Base-by-base conservation (phyloP, 805 yeast species). In the Myxozyma udenii region DNA sequence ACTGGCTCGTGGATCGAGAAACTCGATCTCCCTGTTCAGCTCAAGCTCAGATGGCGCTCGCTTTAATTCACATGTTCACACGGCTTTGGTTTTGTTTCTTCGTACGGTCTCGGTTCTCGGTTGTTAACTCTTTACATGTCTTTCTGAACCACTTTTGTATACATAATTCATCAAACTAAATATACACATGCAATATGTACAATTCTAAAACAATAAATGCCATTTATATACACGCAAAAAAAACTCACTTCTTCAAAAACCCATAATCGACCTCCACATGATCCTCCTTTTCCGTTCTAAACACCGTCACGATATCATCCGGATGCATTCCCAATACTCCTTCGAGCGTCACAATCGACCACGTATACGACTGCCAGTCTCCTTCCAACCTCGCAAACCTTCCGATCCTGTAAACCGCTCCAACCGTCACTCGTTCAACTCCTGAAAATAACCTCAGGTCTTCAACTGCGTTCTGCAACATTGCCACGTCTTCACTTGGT, bases 21-120 rank as follows among this genome's bases (percentile, higher is more conserved):
- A 22, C 40, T 53, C 11, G 44, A 36, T 3, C 30, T 48, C 22
- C 44, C 58, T 5, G 53, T 54, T 16, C 46, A 51, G 35, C 42
- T 54, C 22, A 48, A 41, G 39, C 42, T 54, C 21, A 37, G 22
- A 16, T 54, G 58, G 58, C 42, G 51, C 5, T 46, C 51, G n/a
- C 32, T 50, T 16, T 44, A 41, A 21, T 9, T 28, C 33, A 28
- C 33, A 9, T 28, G 14, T 28, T 9, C 33, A 28, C 33, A 28
- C 33, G 14, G 9, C 9, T 28, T 28, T 28, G 12, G 9, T 14
- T 28, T 28, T 14, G 9, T 28, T 28, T 28, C 14, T 9, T 14
- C 14, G 9, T 28, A 9, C 14, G 33, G 12, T 28, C 14, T 28
- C 14, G 9, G 33, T 14, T 28, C 14, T 28, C 14, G 9, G 33